Percentiles rank a stretch among this genome's conserved stretches.
These are phyloP conservation scores for Lycium barbarum DNA, from an alignment of 257 asterid genomes.

Conservation along the genomic window DNA sequence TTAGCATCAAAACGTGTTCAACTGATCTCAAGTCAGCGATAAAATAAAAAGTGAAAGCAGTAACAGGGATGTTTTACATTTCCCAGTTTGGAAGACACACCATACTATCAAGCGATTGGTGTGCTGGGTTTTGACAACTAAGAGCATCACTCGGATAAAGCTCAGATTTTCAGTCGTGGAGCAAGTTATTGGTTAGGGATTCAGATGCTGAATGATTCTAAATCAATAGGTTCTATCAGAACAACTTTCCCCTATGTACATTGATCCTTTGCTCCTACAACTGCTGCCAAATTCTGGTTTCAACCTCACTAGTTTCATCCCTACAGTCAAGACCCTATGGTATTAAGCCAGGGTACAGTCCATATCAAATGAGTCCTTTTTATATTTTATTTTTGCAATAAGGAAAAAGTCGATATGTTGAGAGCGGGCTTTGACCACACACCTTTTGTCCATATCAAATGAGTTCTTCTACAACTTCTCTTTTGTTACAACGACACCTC, in stretches of 20 bases:
- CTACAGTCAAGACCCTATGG: not conserved
- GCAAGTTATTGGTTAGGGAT: not conserved
- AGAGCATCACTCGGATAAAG: not conserved
- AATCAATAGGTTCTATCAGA: not conserved
- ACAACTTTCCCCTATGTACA: not conserved
- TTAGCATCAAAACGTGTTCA: not conserved
- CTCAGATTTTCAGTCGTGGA: not conserved
- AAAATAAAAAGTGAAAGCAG: not conserved
- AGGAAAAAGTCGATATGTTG: not conserved
- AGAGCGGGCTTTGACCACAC: not conserved
- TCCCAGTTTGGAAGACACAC: not conserved
- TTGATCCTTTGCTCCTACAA: not conserved
- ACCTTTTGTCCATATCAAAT: not conserved
- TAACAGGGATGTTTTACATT: not conserved
- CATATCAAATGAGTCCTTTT: not conserved
- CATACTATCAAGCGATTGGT: not conserved
- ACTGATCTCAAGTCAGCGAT: not conserved
- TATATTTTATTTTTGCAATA: not conserved
- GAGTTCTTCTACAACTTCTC: not conserved
- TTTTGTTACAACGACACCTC: not conserved
- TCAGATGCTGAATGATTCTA: constrained; percentile 1
- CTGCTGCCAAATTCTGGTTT: not conserved
- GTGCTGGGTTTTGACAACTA: not conserved
- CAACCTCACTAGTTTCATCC: not conserved
- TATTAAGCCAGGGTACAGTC: not conserved